phyloP scores from a whole-genome alignment of 257 asterid species.

The Solanum piurae region DNA sequence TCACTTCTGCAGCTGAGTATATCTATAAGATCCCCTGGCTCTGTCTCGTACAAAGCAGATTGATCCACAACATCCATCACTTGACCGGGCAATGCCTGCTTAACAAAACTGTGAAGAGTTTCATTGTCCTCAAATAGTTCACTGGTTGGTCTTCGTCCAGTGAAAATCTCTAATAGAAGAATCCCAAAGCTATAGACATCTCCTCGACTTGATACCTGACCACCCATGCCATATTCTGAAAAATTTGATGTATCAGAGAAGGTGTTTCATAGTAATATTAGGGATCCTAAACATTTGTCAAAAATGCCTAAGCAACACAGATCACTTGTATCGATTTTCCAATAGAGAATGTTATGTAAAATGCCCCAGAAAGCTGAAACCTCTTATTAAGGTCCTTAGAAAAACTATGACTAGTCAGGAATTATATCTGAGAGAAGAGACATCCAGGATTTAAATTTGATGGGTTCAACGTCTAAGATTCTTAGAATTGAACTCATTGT shows the following conservation, averaged over 20 bases:
- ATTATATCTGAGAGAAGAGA: not conserved
- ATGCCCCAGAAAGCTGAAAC: not conserved
- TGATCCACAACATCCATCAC: slow-evolving; percentile 20
- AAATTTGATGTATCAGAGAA: not conserved
- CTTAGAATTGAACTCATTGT: not conserved
- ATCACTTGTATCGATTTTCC: not conserved
- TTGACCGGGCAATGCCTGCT: not conserved
- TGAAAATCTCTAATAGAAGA: slow-evolving; percentile 28
- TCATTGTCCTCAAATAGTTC: slow-evolving; percentile 6
- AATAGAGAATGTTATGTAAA: not conserved
- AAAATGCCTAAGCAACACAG: not conserved
- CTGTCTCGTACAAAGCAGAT: slow-evolving; percentile 2
- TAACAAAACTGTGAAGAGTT: slow-evolving; percentile 22
- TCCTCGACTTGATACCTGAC: slow-evolving; percentile 20
- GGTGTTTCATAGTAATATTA: not conserved
- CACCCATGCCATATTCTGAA: slow-evolving; percentile 32
- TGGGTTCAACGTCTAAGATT: not conserved
- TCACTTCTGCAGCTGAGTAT: not conserved
- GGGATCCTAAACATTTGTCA: not conserved
- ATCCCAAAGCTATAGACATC: slow-evolving; percentile 34
- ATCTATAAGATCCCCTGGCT: not conserved
- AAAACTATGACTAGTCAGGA: not conserved
- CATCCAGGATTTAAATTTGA: not conserved
- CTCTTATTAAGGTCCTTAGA: not conserved
- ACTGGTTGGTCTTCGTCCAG: slow-evolving; percentile 29